Evolutionary conservation across 2,329 filamentous ascomycete species (phyloP).

Genomic region (Xylariales sp.): DNA sequence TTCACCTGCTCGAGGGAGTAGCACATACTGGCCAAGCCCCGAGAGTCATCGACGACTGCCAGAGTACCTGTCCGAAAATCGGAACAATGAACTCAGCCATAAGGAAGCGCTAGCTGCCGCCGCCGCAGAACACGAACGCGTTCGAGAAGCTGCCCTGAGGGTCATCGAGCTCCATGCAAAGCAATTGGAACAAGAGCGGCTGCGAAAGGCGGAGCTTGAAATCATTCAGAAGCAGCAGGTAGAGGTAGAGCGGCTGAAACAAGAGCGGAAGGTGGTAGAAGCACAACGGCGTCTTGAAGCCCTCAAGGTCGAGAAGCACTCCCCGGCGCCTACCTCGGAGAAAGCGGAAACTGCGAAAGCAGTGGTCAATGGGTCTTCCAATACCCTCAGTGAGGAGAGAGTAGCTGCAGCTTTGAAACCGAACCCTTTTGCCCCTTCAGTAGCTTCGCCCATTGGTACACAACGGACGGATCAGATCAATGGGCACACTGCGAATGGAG

Average conservation of each 20-base stretch:
- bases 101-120: slow-evolving; percentile 62
- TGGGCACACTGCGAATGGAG: neutral
- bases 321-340: slow-evolving; percentile 30
- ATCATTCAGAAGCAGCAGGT: slow-evolving; percentile 40
- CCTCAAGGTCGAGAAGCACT: slow-evolving; percentile 39
- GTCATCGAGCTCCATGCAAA: slow-evolving; percentile 44
- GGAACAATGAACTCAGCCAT: slow-evolving; percentile 59
- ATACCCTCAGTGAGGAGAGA: neutral
- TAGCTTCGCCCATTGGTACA: neutral
- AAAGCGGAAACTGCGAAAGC: slow-evolving; percentile 14
- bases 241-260: slow-evolving; percentile 40
- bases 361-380: slow-evolving; percentile 14
- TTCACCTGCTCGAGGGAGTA: slow-evolving; percentile 30
- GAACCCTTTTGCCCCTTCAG: neutral
- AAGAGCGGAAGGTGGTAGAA: slow-evolving; percentile 40
- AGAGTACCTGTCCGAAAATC: slow-evolving; percentile 56
- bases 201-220: slow-evolving; percentile 30
- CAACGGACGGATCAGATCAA: neutral
- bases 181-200: slow-evolving; percentile 32
- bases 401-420: neutral
- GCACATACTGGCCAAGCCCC: slow-evolving; percentile 36
- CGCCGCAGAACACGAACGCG: slow-evolving; percentile 60
- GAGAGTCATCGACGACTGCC: slow-evolving; percentile 48
- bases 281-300: slow-evolving; percentile 42
- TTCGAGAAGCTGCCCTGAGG: slow-evolving; percentile 40